A percentile compares a stretch with the other conserved stretches of the same genome.
Evolutionary conservation across 805 yeast species (phyloP).

Genomic region (Pichia paraexigua): DNA sequence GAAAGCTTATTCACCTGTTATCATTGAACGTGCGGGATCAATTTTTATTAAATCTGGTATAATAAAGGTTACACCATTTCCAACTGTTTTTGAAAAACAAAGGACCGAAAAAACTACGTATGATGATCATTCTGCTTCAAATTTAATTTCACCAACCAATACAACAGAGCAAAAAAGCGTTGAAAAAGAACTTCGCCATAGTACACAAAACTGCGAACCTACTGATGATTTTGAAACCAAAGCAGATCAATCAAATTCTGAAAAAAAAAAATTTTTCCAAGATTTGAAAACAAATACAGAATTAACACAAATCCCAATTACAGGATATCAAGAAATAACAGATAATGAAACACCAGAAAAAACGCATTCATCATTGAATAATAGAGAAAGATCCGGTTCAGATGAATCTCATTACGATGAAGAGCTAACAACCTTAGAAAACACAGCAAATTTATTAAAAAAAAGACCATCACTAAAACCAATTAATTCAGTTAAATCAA

Average conservation of each 20-base stretch:
- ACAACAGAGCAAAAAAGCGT: not conserved
- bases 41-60: constrained; percentile 14
- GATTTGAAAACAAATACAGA: too few relatives aligned
- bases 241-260: not conserved
- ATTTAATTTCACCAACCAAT: too few relatives aligned
- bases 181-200: not conserved
- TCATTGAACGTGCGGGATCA: constrained; percentile 12
- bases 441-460: not conserved
- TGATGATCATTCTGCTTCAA: too few relatives aligned
- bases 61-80: constrained; percentile 8
- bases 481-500: not conserved
- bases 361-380: not conserved
- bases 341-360: too few relatives aligned
- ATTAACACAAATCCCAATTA: too few relatives aligned
- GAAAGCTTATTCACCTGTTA: not conserved
- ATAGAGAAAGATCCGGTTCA: not conserved
- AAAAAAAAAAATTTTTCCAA: too few relatives aligned
- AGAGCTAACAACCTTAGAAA: not conserved
- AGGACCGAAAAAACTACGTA: too few relatives aligned
- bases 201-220: too few relatives aligned
- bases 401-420: constrained; percentile 1
- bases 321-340: not conserved
- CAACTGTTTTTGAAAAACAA: not conserved
- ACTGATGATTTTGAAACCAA: not conserved
- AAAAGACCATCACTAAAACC: constrained; percentile 4